phyloP scores from a whole-genome alignment of 78 protist species.

The Anaeramoeba flamelloides region DNA sequence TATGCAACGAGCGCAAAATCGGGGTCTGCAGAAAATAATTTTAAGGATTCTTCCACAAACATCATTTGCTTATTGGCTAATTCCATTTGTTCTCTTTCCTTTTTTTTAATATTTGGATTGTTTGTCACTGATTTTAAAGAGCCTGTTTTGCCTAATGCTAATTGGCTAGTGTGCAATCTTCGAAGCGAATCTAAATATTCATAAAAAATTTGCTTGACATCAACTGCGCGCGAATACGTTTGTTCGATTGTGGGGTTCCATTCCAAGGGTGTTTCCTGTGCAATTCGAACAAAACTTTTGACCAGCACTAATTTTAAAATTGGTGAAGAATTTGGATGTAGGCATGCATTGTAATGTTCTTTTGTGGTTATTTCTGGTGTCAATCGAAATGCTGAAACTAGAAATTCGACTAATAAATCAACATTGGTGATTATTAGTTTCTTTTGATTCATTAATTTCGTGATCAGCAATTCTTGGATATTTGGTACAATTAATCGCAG shows the following conservation, averaged over 20 bases:
- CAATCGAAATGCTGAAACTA: too few species aligned
- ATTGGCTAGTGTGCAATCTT: not conserved
- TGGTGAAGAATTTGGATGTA: too few species aligned
- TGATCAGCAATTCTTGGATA: too few species aligned
- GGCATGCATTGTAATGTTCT: too few species aligned
- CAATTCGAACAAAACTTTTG: not conserved
- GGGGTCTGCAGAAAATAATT: not conserved
- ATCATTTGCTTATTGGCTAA: not conserved
- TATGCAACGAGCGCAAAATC: too few species aligned
- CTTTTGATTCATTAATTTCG: too few species aligned
- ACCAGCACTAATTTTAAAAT: not conserved
- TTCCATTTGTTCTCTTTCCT: not conserved
- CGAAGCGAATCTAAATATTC: not conserved
- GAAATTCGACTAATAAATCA: too few species aligned
- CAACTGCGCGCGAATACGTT: not conserved
- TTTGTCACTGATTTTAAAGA: not conserved
- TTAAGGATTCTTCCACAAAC: not conserved
- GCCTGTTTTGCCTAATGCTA: not conserved
- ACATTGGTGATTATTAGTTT: too few species aligned
- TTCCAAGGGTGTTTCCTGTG: not conserved
- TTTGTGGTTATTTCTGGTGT: too few species aligned
- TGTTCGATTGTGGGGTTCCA: not conserved
- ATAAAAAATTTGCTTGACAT: not conserved
- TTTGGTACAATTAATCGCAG: slow-evolving; percentile 37
- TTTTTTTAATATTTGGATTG: not conserved